Evolutionary conservation across 371 early-diverging fungal species (phyloP).

Genomic region (Actinomucor elegans): DNA sequence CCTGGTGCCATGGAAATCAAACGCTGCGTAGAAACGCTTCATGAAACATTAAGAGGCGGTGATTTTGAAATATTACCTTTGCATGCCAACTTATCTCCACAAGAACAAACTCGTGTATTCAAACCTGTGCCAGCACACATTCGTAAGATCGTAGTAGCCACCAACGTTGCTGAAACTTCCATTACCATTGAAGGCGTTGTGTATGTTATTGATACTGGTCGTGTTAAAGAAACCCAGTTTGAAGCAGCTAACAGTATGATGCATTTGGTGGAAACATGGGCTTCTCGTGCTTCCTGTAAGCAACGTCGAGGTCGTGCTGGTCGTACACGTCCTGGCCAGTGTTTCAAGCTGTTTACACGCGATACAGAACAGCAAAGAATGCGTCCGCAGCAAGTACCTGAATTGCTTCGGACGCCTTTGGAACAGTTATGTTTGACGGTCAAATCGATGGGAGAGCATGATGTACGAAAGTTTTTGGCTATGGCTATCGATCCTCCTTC

Average conservation of each 20-base stretch:
- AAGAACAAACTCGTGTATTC: constrained; percentile 69
- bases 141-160: constrained; percentile 89
- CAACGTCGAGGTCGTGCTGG: constrained; percentile 96
- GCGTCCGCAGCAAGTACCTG: constrained; percentile 72
- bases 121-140: constrained; percentile 56
- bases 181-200: constrained; percentile 92
- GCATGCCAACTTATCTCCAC: constrained; percentile 77
- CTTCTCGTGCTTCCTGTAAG: constrained; percentile 76
- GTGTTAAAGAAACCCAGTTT: constrained; percentile 77
- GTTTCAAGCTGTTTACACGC: constrained; percentile 68
- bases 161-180: constrained; percentile 96
- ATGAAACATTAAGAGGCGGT: constrained; percentile 23
- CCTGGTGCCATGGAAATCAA: constrained; percentile 81
- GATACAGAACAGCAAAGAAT: constrained; percentile 50
- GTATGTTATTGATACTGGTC: constrained; percentile 91
- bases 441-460: constrained; percentile 69
- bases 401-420: constrained; percentile 78
- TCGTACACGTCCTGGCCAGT: constrained; percentile 81
- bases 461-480: constrained; percentile 60
- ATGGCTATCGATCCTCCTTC: constrained; percentile 80
- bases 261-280: constrained; percentile 53
- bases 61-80: constrained; percentile 57
- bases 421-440: constrained; percentile 81
- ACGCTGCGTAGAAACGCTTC: constrained; percentile 61
- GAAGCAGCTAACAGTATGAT: constrained; percentile 64